Evolutionary conservation across 495 filamentous ascomycete species (phyloP), one percentile per base, ranked within the genome.

Genomic region (Daldinia childiae): DNA sequence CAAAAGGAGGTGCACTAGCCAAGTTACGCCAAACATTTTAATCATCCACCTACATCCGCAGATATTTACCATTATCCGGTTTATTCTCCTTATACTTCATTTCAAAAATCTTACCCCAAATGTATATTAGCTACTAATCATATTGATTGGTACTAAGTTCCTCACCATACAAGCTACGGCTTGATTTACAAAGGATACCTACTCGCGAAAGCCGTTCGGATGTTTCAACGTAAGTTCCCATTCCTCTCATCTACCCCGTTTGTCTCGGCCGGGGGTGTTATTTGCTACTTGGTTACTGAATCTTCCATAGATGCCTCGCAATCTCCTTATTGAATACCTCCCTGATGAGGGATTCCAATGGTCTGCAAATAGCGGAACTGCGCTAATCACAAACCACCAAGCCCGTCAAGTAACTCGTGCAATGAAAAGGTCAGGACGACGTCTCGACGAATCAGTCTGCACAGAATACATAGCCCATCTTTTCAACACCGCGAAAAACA

Each of bases 321-420:
- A 4, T n/a, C 43, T 21, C 43, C 43, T 48, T 4, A 4, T 9
- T 19, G 43, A 4, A 24, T 12, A 30, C 19, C 50, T 64, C 11
- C 62, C 62, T 9, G 1, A n/a, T 1, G 62, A 26, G 6, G 62
- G 62, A 4, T 64, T 64, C 38, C 4, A 30, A 19, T 64, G 61
- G 61, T 0, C 9, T 6, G 11, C 51, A 4, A 34, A 15, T 0
- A 32, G 1, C 19, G 15, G n/a, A 0, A n/a, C n/a, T n/a, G n/a
- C n/a, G 32, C 32, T 34, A 0, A 56, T 1, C 6, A 9, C 62
- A 9, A 43, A 9, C 14, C 1, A 12, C 1, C 50, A 64, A 56
- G 50, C 51, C 4, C 62, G 51, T n/a, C 12, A 12, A 0, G 27
- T 57, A 0, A 15, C n/a, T 11, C 32, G 27, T 6, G 51, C 51